phyloP scores from a whole-genome alignment of 305 asterid genomes.

The Plantago lanceolata region DNA sequence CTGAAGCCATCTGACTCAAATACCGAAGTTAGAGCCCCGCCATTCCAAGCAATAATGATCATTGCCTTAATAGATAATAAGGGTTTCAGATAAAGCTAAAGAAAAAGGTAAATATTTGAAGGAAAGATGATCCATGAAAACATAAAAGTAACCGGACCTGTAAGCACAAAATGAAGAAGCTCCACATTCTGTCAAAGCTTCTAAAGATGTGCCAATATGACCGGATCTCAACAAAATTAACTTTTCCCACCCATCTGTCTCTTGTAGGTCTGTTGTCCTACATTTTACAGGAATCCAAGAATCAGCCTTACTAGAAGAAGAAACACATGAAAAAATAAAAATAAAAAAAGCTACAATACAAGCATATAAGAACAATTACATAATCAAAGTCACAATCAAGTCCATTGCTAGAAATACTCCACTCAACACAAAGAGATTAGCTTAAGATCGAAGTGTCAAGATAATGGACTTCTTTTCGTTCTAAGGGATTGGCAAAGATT shows the following conservation, averaged over 20 bases:
- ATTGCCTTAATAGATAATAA: constrained; percentile 60
- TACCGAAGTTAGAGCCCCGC: constrained; percentile 60
- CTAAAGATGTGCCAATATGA: constrained; percentile 92
- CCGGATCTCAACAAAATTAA: constrained; percentile 94
- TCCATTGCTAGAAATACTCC: too few relatives aligned
- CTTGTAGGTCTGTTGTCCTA: constrained; percentile 60
- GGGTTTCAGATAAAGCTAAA: constrained; percentile 25
- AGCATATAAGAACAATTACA: background rate
- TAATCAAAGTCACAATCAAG: too few relatives aligned
- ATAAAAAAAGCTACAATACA: background rate
- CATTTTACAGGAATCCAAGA: constrained; percentile 18
- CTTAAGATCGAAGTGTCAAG: too few relatives aligned
- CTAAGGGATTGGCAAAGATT: too few relatives aligned
- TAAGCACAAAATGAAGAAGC: constrained; percentile 90
- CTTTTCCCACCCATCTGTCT: constrained; percentile 96
- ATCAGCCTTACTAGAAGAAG: background rate
- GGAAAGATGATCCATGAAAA: constrained; percentile 19
- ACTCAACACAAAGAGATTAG: too few relatives aligned
- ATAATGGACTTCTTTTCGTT: too few relatives aligned
- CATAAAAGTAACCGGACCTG: constrained; percentile 50
- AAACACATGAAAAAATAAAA: background rate
- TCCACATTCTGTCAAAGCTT: constrained; percentile 98
- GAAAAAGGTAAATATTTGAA: constrained; percentile 18
- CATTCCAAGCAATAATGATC: constrained; percentile 98
- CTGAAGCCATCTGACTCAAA: constrained; percentile 62